Evolutionary conservation across 2,329 filamentous ascomycete species (phyloP).

Genomic region (Penicillium sp.): DNA sequence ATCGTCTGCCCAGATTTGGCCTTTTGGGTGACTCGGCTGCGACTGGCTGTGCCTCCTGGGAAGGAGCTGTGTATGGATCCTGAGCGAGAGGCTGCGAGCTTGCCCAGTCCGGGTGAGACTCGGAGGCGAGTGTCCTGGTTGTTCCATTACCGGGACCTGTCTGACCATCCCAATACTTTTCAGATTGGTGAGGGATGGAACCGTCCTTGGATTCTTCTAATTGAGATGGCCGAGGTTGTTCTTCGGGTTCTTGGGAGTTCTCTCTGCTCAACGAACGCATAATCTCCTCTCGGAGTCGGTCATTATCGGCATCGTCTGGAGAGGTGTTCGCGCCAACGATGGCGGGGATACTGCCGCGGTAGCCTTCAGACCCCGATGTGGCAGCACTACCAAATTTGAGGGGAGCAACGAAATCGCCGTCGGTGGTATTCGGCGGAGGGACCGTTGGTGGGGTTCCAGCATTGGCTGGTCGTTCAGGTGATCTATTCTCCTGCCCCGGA

Average conservation of each 20-base stretch:
- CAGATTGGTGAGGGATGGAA: constrained; percentile 42
- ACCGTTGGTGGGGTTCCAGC: constrained; percentile 8
- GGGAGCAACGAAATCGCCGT: constrained; percentile 35
- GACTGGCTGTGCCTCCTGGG: constrained; percentile 9
- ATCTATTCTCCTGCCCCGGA: constrained; percentile 24
- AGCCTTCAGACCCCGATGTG: constrained; percentile 19
- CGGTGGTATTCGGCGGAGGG: constrained; percentile 8
- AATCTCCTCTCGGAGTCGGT: constrained; percentile 52
- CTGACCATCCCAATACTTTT: constrained; percentile 42
- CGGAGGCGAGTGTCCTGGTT: constrained; percentile 18
- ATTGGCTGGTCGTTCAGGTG: constrained; percentile 16
- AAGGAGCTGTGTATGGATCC: constrained; percentile 18
- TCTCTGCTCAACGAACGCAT: constrained; percentile 52
- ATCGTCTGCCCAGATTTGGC: constrained; percentile 42
- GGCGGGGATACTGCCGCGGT: constrained; percentile 33
- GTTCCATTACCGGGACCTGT: constrained; percentile 22
- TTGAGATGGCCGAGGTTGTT: constrained; percentile 19
- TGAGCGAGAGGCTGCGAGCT: constrained; percentile 14
- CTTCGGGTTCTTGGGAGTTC: constrained; percentile 35
- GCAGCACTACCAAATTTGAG: constrained; percentile 34
- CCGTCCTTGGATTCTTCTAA: constrained; percentile 29
- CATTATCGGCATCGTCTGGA: constrained; percentile 47
- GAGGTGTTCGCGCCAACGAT: constrained; percentile 42
- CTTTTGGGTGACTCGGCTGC: constrained; percentile 18
- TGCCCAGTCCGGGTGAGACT: constrained; percentile 21